Evolutionary conservation across 2,329 filamentous ascomycete genomes (phyloP).

Genomic region (Ramichloridium luteum): DNA sequence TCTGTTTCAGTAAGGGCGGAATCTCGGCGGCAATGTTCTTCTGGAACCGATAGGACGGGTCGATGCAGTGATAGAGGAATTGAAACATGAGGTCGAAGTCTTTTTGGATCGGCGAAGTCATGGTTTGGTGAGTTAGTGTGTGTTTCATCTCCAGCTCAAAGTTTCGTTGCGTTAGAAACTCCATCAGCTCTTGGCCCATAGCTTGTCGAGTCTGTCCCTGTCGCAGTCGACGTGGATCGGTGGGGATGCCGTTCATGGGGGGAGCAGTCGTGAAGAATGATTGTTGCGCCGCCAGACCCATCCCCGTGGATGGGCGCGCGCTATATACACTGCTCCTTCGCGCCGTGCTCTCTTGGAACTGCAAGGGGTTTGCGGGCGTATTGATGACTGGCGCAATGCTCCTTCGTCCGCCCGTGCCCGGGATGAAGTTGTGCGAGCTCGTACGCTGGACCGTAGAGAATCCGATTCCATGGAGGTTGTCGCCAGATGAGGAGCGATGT

Average conservation of each 20-base stretch:
- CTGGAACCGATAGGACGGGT: slow-evolving; percentile 83
- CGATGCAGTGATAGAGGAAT: slow-evolving; percentile 92
- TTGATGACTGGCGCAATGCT: slow-evolving; percentile 53
- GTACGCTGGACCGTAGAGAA: slow-evolving; percentile 75
- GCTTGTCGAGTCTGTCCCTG: slow-evolving; percentile 68
- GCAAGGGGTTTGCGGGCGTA: slow-evolving; percentile 32
- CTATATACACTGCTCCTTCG: slow-evolving; percentile 61
- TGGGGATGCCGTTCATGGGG: slow-evolving; percentile 65
- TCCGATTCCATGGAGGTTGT: slow-evolving; percentile 62
- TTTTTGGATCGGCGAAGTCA: slow-evolving; percentile 92
- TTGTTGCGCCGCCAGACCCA: slow-evolving; percentile 54
- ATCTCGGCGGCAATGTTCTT: slow-evolving; percentile 95
- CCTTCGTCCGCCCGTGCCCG: slow-evolving; percentile 51
- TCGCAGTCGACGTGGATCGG: slow-evolving; percentile 75
- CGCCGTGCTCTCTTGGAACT: slow-evolving; percentile 44
- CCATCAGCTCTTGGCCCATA: slow-evolving; percentile 79
- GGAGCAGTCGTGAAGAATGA: slow-evolving; percentile 91
- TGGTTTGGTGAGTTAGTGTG: slow-evolving; percentile 74
- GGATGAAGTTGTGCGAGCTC: slow-evolving; percentile 58
- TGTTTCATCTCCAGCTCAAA: slow-evolving; percentile 99
- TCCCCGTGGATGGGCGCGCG: slow-evolving; percentile 48
- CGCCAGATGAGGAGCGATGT: slow-evolving; percentile 67
- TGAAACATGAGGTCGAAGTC: slow-evolving; percentile 98
- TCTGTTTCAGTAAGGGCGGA: slow-evolving; percentile 78
- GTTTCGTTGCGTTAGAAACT: slow-evolving; percentile 85